Conservation (phyloP, 2,329 filamentous ascomycete genomes). For the Pochonia chlamydosporia region DNA sequence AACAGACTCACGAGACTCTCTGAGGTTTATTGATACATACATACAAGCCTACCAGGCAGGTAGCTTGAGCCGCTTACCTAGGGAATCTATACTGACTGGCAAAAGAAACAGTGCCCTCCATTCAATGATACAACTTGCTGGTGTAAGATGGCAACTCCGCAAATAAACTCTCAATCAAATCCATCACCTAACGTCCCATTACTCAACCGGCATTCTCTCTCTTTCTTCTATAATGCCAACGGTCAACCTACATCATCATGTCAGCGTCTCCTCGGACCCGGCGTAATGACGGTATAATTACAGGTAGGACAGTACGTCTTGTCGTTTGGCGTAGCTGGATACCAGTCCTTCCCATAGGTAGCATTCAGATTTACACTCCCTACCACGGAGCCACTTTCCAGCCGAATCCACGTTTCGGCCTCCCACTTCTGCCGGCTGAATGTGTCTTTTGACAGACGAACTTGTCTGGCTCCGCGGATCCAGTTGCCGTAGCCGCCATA, state of each 20-base stretch:
- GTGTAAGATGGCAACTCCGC: too few species aligned
- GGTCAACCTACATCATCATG: neutral
- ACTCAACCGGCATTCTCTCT: too few species aligned
- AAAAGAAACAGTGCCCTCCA: too few species aligned
- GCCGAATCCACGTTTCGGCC: slow-evolving; percentile 54
- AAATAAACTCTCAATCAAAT: too few species aligned
- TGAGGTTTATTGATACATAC: too few species aligned
- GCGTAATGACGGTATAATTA: slow-evolving; percentile 9
- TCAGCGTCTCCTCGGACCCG: slow-evolving; percentile 10
- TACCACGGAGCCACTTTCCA: slow-evolving; percentile 49
- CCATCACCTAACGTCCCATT: too few species aligned
- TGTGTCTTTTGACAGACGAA: slow-evolving; percentile 39
- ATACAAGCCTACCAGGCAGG: too few species aligned
- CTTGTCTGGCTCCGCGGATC: slow-evolving; percentile 54
- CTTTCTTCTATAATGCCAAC: too few species aligned
- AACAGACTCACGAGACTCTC: too few species aligned
- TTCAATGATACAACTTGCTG: too few species aligned
- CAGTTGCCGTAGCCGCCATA: slow-evolving; percentile 65
- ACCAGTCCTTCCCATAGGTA: slow-evolving; percentile 52
- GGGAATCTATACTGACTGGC: too few species aligned
- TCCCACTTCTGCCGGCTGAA: slow-evolving; percentile 27
- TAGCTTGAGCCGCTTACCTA: too few species aligned
- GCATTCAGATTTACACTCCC: slow-evolving; percentile 50
- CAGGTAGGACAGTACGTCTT: slow-evolving; percentile 23
- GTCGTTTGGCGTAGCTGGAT: slow-evolving; percentile 37